Conservation (phyloP, 2,329 filamentous ascomycete species). For the Colletotrichum sp. region DNA sequence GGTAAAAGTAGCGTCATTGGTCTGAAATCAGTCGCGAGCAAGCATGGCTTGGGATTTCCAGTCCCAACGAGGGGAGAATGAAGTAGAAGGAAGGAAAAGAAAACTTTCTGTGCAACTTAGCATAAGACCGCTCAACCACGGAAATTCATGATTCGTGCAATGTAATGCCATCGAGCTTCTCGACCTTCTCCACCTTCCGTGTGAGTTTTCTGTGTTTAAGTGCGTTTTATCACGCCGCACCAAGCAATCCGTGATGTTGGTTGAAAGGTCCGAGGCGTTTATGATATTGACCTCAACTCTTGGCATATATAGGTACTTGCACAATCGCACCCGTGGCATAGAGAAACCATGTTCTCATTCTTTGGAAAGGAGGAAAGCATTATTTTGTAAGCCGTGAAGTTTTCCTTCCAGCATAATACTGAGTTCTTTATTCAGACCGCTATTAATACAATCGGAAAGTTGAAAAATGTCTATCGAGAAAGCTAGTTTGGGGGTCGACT, state of each 20-base stretch:
- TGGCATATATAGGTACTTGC: too few species aligned
- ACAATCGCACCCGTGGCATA: too few species aligned
- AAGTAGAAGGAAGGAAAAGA: neutral
- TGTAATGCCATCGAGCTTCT: neutral
- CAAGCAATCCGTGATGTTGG: neutral
- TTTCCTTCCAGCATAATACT: neutral
- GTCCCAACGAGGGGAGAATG: neutral
- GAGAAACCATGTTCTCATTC: neutral
- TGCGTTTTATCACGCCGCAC: neutral
- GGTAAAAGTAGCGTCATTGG: neutral
- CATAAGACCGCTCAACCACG: neutral
- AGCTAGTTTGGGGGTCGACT: neutral
- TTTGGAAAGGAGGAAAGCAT: neutral
- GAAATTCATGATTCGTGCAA: neutral
- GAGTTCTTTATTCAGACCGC: fast-evolving
- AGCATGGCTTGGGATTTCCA: neutral
- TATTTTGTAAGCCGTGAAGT: neutral
- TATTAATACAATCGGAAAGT: neutral
- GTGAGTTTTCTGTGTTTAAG: neutral
- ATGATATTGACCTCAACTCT: neutral
- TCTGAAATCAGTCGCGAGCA: neutral
- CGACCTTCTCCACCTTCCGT: too few species aligned
- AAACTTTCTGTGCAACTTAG: neutral
- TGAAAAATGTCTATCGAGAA: neutral
- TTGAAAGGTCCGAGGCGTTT: neutral